Evolutionary conservation across 2,329 filamentous ascomycete genomes (phyloP).

Genomic region (Fusarium sp.): DNA sequence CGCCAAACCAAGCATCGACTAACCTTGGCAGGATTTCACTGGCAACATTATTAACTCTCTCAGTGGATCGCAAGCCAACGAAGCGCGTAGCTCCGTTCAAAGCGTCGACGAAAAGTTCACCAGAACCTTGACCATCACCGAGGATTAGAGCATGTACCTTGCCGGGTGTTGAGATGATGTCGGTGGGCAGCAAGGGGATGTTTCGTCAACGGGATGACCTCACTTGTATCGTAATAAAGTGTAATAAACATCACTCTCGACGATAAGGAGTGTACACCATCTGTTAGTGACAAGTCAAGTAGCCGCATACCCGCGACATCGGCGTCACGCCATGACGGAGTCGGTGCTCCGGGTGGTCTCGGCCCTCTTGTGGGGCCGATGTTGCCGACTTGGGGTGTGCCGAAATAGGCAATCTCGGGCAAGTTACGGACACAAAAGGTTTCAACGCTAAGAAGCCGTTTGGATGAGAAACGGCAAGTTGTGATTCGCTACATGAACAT

Average conservation of each 20-base stretch:
- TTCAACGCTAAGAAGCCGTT: background rate
- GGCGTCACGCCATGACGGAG: background rate
- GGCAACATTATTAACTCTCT: background rate
- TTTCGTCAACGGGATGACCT: background rate
- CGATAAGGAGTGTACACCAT: background rate
- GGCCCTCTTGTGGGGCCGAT: background rate
- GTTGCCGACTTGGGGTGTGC: background rate
- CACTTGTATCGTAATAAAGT: background rate
- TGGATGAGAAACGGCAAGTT: background rate
- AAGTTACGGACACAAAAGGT: background rate
- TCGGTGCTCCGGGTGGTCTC: background rate
- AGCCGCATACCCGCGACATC: background rate
- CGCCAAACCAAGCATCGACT: background rate
- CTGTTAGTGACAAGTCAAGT: background rate
- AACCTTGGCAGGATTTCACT: background rate
- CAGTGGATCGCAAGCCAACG: background rate
- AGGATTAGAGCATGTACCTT: background rate
- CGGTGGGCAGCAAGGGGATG: background rate
- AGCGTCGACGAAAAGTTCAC: background rate
- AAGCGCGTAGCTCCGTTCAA: background rate
- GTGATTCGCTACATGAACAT: constrained; percentile 10
- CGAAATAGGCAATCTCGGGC: constrained; percentile 3
- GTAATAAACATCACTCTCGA: background rate
- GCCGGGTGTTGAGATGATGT: background rate
- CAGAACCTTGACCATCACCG: background rate